Evolutionary conservation across 148 eudicot species (phyloP).

Genomic region (Arctostaphylos glauca): DNA sequence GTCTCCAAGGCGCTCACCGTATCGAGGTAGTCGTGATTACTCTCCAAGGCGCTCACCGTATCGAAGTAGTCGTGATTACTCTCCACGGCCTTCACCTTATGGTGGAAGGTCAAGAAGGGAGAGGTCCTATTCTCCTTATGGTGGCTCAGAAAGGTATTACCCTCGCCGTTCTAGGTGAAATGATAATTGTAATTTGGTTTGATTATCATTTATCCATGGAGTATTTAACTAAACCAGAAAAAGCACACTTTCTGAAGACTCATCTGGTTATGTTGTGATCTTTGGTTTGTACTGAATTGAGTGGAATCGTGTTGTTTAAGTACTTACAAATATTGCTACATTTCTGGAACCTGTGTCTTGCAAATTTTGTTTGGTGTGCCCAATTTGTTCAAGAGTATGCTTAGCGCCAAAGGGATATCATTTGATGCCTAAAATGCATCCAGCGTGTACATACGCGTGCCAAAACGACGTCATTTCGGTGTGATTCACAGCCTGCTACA

Average conservation of each 20-base stretch:
- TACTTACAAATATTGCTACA: background rate
- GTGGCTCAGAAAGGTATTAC: conserved; percentile 68
- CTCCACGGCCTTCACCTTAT: conserved; percentile 72
- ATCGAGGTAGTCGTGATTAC: conserved; percentile 69
- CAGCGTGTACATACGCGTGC: too few relatives aligned
- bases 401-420: too few relatives aligned
- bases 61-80: conserved; percentile 70
- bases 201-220: background rate
- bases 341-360: background rate
- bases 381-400: too few relatives aligned
- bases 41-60: conserved; percentile 81
- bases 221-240: background rate
- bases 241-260: background rate
- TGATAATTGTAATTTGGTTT: background rate
- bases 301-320: background rate
- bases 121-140: conserved; percentile 82
- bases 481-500: too few relatives aligned
- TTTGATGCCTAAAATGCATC: too few relatives aligned
- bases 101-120: conserved; percentile 92
- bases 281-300: background rate
- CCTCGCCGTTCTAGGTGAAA: conserved; percentile 63
- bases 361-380: background rate
- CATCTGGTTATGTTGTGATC: background rate
- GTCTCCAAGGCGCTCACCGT: conserved; percentile 89
- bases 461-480: too few relatives aligned